These are phyloP conservation scores for Neurospora sp. DNA, from an alignment of 495 filamentous ascomycete species.

Conservation along the genomic window DNA sequence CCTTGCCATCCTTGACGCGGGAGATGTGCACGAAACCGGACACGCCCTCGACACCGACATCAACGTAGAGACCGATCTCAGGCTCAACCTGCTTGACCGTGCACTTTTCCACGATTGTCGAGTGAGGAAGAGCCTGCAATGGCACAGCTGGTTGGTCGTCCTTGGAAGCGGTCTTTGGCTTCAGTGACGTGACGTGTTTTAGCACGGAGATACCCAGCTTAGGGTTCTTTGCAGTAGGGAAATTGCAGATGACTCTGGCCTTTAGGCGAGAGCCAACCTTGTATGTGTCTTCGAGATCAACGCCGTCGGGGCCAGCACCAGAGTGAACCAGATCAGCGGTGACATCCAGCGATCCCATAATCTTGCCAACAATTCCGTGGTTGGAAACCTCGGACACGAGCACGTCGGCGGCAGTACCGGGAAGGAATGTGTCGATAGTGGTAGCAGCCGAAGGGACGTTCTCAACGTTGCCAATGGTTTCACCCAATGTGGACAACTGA, in stretches of 20 bases:
- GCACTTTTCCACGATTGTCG: slow-evolving; percentile 62
- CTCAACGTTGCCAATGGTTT: slow-evolving; percentile 59
- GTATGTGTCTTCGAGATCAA: slow-evolving; percentile 62
- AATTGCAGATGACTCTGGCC: slow-evolving; percentile 76
- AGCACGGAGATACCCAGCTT: slow-evolving; percentile 82
- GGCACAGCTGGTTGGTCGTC: slow-evolving; percentile 26
- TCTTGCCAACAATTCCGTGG: slow-evolving; percentile 57
- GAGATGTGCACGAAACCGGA: slow-evolving; percentile 91
- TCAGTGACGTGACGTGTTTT: slow-evolving; percentile 66
- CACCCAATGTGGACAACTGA: slow-evolving; percentile 68
- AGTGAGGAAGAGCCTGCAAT: slow-evolving; percentile 53
- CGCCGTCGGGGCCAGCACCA: slow-evolving; percentile 50
- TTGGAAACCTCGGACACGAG: slow-evolving; percentile 63
- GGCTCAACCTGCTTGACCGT: slow-evolving; percentile 69
- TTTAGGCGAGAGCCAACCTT: slow-evolving; percentile 75
- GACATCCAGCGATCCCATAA: slow-evolving; percentile 84
- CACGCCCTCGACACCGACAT: slow-evolving; percentile 63
- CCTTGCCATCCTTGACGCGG: slow-evolving; percentile 71
- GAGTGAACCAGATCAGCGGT: slow-evolving; percentile 87
- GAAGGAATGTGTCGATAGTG: slow-evolving; percentile 80
- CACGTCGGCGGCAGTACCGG: slow-evolving; percentile 79
- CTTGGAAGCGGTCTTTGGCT: slow-evolving; percentile 31
- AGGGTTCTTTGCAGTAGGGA: slow-evolving; percentile 63
- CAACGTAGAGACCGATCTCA: slow-evolving; percentile 67
- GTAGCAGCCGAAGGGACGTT: slow-evolving; percentile 64